These are phyloP conservation scores for Petunia secreta DNA, from an alignment of 257 asterid genomes.

Conservation along the genomic window DNA sequence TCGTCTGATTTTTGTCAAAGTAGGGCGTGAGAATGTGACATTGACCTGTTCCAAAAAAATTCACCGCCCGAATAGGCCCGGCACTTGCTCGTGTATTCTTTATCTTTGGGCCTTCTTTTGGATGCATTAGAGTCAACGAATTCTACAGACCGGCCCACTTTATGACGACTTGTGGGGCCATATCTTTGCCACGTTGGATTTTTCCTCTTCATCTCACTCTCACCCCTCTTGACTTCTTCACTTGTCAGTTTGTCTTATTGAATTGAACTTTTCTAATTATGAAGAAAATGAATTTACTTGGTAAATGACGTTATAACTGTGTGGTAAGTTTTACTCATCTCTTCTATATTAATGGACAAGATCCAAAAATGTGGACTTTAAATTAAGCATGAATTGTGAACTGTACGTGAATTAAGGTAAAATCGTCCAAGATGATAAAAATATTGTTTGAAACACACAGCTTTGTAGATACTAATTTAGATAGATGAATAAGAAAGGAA, in stretches of 20 bases:
- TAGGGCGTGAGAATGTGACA: conserved; percentile 27
- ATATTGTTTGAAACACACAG: background rate
- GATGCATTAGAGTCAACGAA: conserved; percentile 20
- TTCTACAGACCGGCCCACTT: conserved; percentile 26
- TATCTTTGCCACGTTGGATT: background rate
- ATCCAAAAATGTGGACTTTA: background rate
- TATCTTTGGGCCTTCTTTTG: background rate
- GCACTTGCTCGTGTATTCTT: conserved; percentile 22
- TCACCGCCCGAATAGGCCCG: conserved; percentile 45
- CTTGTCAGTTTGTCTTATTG: background rate
- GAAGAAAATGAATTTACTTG: conserved; percentile 11
- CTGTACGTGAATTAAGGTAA: background rate
- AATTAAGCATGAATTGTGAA: background rate
- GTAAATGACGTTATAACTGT: background rate
- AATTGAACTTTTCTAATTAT: background rate
- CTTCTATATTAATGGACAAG: conserved; percentile 10
- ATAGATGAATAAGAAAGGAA: background rate
- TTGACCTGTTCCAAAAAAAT: conserved; percentile 42
- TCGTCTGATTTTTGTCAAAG: conserved; percentile 37
- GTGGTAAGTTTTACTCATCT: background rate
- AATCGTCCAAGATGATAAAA: background rate
- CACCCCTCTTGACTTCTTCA: conserved; percentile 1
- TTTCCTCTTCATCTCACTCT: background rate
- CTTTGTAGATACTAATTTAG: background rate
- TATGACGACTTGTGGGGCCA: conserved; percentile 31